Evolutionary conservation across 495 filamentous ascomycete genomes (phyloP).

Genomic region (Penicillium goetzii): DNA sequence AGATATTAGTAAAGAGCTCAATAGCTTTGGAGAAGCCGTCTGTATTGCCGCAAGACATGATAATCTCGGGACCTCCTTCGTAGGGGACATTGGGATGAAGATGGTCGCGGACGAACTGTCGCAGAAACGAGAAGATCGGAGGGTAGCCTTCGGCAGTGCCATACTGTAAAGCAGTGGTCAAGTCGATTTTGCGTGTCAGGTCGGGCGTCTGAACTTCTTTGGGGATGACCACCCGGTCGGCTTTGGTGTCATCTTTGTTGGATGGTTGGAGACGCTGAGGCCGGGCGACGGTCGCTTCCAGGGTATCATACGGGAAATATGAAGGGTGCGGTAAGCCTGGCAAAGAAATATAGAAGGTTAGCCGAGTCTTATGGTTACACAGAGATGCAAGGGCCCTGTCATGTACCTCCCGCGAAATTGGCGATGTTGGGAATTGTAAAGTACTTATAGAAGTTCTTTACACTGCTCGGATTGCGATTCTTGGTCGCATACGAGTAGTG

Average conservation of each 20-base stretch:
- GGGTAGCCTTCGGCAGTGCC: slow-evolving; percentile 76
- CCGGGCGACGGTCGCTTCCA: slow-evolving; percentile 77
- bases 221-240: slow-evolving; percentile 68
- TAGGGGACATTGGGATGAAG: slow-evolving; percentile 85
- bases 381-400: slow-evolving; percentile 18
- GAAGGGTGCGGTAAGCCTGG: slow-evolving; percentile 75
- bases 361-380: background rate
- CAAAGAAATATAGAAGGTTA: background rate
- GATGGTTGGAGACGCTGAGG: slow-evolving; percentile 74
- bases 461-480: slow-evolving; percentile 60
- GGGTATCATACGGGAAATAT: slow-evolving; percentile 89
- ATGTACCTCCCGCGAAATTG: slow-evolving; percentile 83
- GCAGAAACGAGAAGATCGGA: slow-evolving; percentile 72
- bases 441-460: slow-evolving; percentile 86
- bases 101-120: slow-evolving; percentile 73
- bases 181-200: slow-evolving; percentile 69
- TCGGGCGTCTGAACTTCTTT: slow-evolving; percentile 60
- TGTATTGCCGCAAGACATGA: slow-evolving; percentile 78
- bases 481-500: slow-evolving; percentile 72
- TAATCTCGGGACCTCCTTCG: slow-evolving; percentile 69
- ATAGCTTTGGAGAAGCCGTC: slow-evolving; percentile 82
- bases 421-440: slow-evolving; percentile 78
- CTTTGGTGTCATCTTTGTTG: slow-evolving; percentile 47
- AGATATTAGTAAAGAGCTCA: slow-evolving; percentile 71
- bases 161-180: slow-evolving; percentile 85